Conservation (phyloP, 1,284 basidiomycete species). For the Trichosporon ovoides region DNA sequence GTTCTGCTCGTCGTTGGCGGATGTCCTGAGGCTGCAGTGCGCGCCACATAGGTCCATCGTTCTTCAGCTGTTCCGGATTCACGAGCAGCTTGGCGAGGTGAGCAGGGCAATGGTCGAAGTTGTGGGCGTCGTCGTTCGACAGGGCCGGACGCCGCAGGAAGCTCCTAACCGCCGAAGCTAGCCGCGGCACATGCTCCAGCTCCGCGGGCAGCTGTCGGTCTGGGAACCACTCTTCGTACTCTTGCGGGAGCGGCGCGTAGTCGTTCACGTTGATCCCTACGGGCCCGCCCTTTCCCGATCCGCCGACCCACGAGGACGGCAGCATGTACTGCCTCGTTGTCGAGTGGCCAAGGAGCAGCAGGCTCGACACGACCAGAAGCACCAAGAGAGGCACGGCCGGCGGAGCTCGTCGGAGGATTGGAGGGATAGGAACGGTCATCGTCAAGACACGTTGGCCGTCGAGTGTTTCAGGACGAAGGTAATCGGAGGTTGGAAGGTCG, state of each 20-base stretch:
- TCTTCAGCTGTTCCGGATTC: constrained; percentile 47
- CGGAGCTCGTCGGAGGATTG: neutral
- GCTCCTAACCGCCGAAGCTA: constrained; percentile 9
- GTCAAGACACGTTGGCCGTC: neutral
- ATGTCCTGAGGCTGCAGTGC: constrained; percentile 36
- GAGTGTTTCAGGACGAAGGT: no score
- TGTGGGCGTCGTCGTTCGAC: constrained; percentile 23
- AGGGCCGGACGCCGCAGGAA: constrained; percentile 40
- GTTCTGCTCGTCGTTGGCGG: constrained; percentile 29
- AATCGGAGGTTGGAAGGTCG: no score
- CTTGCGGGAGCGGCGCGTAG: constrained; percentile 16
- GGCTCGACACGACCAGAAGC: neutral
- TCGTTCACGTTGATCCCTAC: neutral
- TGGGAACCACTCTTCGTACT: constrained; percentile 20
- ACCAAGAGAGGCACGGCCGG: constrained; percentile 9
- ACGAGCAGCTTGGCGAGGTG: constrained; percentile 35
- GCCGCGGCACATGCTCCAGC: constrained; percentile 17
- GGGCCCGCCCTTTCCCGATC: constrained; percentile 4
- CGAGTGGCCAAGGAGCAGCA: constrained; percentile 7
- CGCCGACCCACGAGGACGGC: constrained; percentile 7
- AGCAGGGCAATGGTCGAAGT: constrained; percentile 32
- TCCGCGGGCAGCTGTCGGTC: constrained; percentile 16
- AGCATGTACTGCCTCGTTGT: neutral
- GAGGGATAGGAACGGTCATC: neutral
- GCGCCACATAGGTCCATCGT: constrained; percentile 45